Percentiles rank a stretch among this genome's conserved stretches.
Evolutionary conservation across 306 rosid species (phyloP).

Genomic region (Casuarina glauca): DNA sequence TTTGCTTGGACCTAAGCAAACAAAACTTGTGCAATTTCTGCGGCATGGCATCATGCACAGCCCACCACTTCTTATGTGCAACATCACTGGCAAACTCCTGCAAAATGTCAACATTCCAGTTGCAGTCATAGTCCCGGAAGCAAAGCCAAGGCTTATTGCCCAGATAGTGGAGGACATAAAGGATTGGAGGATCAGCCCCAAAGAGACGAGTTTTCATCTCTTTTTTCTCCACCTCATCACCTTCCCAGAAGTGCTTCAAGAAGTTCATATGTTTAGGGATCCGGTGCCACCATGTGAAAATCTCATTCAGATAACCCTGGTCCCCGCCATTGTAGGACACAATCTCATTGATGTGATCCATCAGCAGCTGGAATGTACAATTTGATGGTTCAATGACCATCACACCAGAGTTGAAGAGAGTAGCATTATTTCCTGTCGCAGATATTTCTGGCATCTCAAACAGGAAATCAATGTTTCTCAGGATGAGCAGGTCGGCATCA

Average conservation of each 20-base stretch:
- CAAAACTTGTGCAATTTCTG: constrained; percentile 66
- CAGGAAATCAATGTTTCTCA: constrained; percentile 79
- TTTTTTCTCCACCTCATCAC: constrained; percentile 67
- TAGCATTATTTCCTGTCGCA: constrained; percentile 81
- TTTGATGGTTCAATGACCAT: constrained; percentile 88
- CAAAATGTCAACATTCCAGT: constrained; percentile 75
- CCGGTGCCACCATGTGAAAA: constrained; percentile 93
- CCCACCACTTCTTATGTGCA: constrained; percentile 88
- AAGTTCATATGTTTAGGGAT: constrained; percentile 87
- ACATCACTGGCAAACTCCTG: constrained; percentile 78
- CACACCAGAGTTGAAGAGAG: constrained; percentile 82
- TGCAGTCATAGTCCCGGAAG: constrained; percentile 90
- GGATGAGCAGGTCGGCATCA: constrained; percentile 82
- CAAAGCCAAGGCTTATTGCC: constrained; percentile 86
- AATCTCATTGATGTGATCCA: constrained; percentile 80
- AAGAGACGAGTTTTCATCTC: constrained; percentile 66
- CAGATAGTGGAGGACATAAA: constrained; percentile 81
- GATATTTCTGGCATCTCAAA: constrained; percentile 81
- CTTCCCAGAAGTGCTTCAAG: constrained; percentile 93
- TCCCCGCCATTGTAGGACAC: constrained; percentile 89
- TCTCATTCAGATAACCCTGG: constrained; percentile 83
- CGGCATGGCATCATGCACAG: constrained; percentile 84
- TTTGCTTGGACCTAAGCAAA: constrained; percentile 77
- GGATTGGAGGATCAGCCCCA: constrained; percentile 72
- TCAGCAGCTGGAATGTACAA: constrained; percentile 75